Evolutionary conservation across 345 rosid genomes (phyloP), one percentile per base, ranked within the genome.

Genomic region (Corchorus olitorius): DNA sequence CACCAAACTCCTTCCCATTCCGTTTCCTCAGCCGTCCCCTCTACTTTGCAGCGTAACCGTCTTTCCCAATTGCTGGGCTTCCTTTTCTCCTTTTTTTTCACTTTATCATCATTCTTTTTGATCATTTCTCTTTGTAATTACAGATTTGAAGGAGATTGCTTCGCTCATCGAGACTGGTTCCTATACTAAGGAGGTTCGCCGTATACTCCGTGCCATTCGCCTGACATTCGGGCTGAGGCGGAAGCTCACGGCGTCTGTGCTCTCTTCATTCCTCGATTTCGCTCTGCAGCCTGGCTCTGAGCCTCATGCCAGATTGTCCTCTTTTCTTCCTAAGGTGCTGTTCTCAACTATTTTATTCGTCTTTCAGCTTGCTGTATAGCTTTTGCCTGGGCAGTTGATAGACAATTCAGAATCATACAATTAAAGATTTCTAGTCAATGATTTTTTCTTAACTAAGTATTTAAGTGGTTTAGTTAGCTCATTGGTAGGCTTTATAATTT

Each of bases 91-190:
- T 72, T 37, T 39, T n/a, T 35, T 63, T 69, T 65, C 2, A 39
- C 0, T 58, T 34, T 70, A 0, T 61, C 9, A 49, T 41, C 6
- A 39, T 11, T 52, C 49, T 41, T 16, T 27, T 64, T 8, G 52
- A 15, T 50, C 39, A 8, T 55, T 59, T 39, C 43, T 39, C 6
- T 13, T 19, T 33, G n/a, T 22, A 19, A 27, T 45, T 79, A 37
- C 75, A 91, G 97, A 85, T 87, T 88, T 92, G 93, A 89, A 88
- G 86, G 98, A 87, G 83, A 89, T 92, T 60, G 91, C 88, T 8
- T 76, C 90, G 19, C 80, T 92, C 61, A 88, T 95, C 22, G 93
- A 93, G 84, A 81, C 88, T 0, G 98, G 94, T 3, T 87, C 96
- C 1, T 86, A 87, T 53, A 75, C 91, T 14, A 85, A 87, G 73